Conservation (phyloP, 1,284 basidiomycete genomes). For the Boletus calvinii region DNA sequence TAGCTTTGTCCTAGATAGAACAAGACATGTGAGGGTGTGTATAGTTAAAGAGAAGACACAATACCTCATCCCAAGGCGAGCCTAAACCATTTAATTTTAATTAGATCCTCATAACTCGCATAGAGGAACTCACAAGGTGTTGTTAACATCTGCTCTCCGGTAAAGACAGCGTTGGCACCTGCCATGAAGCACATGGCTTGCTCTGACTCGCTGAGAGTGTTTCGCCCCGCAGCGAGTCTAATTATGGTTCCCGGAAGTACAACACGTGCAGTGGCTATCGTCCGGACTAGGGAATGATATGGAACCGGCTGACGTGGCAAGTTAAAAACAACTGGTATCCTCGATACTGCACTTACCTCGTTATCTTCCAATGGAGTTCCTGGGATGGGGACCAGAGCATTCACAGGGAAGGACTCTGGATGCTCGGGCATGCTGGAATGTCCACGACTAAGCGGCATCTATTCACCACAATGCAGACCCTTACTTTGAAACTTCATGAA, state of each 20-base stretch:
- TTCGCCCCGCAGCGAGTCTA: conserved; percentile 91
- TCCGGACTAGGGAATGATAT: conserved; percentile 86
- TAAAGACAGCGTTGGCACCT: conserved; percentile 97
- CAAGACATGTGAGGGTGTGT: conserved; percentile 11
- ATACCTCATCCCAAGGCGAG: conserved; percentile 83
- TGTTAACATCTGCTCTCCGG: conserved; percentile 95
- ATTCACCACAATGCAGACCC: conserved; percentile 24
- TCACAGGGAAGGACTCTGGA: conserved; percentile 98
- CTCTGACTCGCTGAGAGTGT: conserved; percentile 87
- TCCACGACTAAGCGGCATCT: conserved; percentile 7
- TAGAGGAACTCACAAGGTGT: conserved; percentile 75
- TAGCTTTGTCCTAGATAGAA: conserved; percentile 75
- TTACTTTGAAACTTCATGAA: conserved; percentile 90
- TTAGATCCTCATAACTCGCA: conserved; percentile 7
- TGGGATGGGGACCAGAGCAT: conserved; percentile 83
- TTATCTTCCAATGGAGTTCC: conserved; percentile 74
- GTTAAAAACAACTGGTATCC: conserved; percentile 9
- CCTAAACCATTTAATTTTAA: conserved; percentile 41
- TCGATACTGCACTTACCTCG: conserved; percentile 45
- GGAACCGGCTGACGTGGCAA: conserved; percentile 59
- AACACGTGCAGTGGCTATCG: conserved; percentile 93
- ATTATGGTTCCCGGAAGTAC: conserved; percentile 93
- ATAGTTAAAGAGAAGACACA: conserved; percentile 12
- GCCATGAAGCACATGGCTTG: conserved; percentile 99
- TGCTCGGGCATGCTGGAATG: conserved; percentile 82